Evolutionary conservation across 164 flowering plant genomes (phyloP), one percentile per base, ranked within the genome.

Genomic region (Magnolia changhungtana): DNA sequence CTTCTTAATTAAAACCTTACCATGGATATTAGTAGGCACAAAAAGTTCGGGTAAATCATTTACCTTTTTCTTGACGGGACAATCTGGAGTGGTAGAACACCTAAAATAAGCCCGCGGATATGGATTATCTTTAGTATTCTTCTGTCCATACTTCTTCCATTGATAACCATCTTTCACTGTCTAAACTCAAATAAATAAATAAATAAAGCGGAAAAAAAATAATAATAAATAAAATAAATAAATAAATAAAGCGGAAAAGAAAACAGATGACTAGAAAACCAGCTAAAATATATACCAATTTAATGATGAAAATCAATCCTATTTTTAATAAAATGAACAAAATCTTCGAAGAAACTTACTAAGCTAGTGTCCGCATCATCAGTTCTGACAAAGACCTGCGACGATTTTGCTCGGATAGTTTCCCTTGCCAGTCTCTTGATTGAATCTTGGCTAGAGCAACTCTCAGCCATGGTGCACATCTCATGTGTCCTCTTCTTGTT

Each of bases 131-230:
- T 81, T 88, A 0, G 90, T 89, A 11, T 84, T 84, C 81, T 89
- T 88, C 72, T 89, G 92, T 8, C 92, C 92, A 73, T 89, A 89
- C 73, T 89, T 89, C 76, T 90, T 87, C 92, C 92, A 89, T 72
- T 89, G 90, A 78, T 72, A 86, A 20, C 91, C 92, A 82, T 89
- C 92, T 76, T 77, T 87, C 73, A 89, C 89, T 8, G 74, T 51
- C 92, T 89, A 72, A 77, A 68, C n/a, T 49, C 9, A 51, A n/a
- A 14, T 27, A 27, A 78, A 65, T 23, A n/a, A 4, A 50, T 23
- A 63, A 72, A 37, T 37, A 23, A 13, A 73, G 4, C 6, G 7
- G 45, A 37, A 4, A 31, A 6, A 50, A 59, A 23, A 45, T n/a
- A n/a, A n/a, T n/a, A n/a, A n/a, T n/a, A n/a, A n/a, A n/a, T n/a